These are phyloP conservation scores for Hawksworthiomyces lignivorus DNA, from an alignment of 2,329 filamentous ascomycete species.

Conservation along the genomic window DNA sequence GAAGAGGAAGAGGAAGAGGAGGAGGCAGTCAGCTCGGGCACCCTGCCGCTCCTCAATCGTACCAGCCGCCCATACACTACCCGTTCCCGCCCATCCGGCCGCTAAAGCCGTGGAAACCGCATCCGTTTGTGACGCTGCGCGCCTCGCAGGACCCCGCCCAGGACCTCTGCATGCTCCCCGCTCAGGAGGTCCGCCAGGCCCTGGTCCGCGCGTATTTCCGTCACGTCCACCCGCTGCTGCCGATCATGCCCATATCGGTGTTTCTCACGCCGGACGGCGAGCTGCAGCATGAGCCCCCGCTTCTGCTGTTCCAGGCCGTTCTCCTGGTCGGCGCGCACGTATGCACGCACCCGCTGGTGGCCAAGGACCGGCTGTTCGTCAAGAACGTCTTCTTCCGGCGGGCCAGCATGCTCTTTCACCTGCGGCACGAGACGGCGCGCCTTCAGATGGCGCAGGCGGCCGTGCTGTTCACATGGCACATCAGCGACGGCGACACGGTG, in stretches of 20 bases:
- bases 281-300: conserved; percentile 16
- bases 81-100: conserved; percentile 15
- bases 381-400: conserved; percentile 20
- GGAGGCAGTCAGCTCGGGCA: no score
- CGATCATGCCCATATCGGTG: conserved; percentile 18
- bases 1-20: no score
- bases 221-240: conserved; percentile 21
- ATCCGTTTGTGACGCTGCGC: no score
- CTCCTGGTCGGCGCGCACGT: conserved; percentile 22
- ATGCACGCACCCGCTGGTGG: conserved; percentile 18
- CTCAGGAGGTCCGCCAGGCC: conserved; percentile 18
- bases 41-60: no score
- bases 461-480: conserved; percentile 21
- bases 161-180: conserved; percentile 13
- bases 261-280: conserved; percentile 10
- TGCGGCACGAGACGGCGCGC: conserved; percentile 21
- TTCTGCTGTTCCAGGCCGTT: conserved; percentile 22
- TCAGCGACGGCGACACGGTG: conserved; percentile 18
- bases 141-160: conserved; percentile 8
- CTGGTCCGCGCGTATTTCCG: conserved; percentile 21
- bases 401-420: conserved; percentile 20
- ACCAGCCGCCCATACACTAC: no score
- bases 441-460: conserved; percentile 20
- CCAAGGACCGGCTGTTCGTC: conserved; percentile 14
- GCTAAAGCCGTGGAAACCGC: conserved; percentile 15